A percentile compares a stretch with the other conserved stretches of the same genome.
Conservation (phyloP, 805 yeast genomes). For the Saccharomyces kudriavzevii region DNA sequence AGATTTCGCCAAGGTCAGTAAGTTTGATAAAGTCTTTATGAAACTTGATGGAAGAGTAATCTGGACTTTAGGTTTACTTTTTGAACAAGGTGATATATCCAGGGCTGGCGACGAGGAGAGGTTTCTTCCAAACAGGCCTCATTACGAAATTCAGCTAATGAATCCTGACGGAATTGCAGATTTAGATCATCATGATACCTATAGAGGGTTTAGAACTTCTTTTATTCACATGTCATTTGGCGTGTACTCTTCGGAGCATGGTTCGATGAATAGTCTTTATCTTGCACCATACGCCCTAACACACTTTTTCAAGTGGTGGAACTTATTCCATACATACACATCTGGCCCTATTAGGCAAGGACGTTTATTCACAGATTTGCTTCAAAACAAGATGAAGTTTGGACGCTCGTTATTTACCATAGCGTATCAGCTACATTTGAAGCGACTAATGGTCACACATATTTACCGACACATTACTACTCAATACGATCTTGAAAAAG, state of each 20-base stretch:
- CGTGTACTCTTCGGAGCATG: constrained; percentile 29
- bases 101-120: constrained; percentile 37
- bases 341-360: constrained; percentile 76
- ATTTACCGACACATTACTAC: constrained; percentile 52
- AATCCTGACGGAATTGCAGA: constrained; percentile 44
- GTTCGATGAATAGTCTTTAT: constrained; percentile 57
- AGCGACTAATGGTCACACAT: constrained; percentile 66
- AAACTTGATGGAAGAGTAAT: constrained; percentile 56
- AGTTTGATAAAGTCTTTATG: constrained; percentile 43
- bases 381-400: constrained; percentile 45
- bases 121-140: constrained; percentile 45
- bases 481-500: constrained; percentile 31
- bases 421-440: constrained; percentile 60
- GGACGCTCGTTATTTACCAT: constrained; percentile 64
- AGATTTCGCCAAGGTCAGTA: constrained; percentile 24
- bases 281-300: constrained; percentile 59
- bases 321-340: constrained; percentile 61
- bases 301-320: constrained; percentile 80
- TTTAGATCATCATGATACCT: constrained; percentile 47
- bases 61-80: constrained; percentile 72
- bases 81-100: constrained; percentile 50
- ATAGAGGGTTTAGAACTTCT: constrained; percentile 50
- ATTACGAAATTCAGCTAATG: constrained; percentile 52
- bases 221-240: constrained; percentile 50
- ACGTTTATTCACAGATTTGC: constrained; percentile 45